Evolutionary conservation across 768 basidiomycete genomes (phyloP), one percentile per base, ranked within the genome.

Genomic region (Russula foetens): DNA sequence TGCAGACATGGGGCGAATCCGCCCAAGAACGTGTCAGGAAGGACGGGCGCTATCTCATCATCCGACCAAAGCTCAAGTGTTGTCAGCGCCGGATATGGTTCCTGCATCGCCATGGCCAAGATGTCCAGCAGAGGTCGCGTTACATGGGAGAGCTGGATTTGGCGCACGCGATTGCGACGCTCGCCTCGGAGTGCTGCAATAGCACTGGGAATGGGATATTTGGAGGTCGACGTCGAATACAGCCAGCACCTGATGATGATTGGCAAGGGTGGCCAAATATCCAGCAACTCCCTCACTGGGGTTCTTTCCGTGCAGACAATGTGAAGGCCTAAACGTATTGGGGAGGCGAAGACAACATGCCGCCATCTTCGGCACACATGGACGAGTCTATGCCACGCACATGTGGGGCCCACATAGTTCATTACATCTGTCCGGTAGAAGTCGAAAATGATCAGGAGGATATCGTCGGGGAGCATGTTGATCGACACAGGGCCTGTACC

Each of bases 331-430:
- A 60, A 31, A 38, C 59, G 59, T 3, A 11, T 47, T 21, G 46
- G 47, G 0, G 53, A 60, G 11, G 46, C 21, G 21, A 60, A 49
- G 8, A 60, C 19, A 19, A 60, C 4, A 17, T 3, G 4, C 8
- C 59, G 38, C 59, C 59, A 60, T 44, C 53, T 48, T 41, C 21
- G 38, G n/a, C 35, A 48, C 6, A 59, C 52, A 17, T 59, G 59
- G 3, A 21, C 38, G 26, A 59, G 39, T 23, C 7, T 19, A 9
- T 26, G 28, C 59, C 59, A 60, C 24, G 21, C 17, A 44, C 49
- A 48, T 1, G 52, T 15, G n/a, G 17, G 11, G 8, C 15, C 24
- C 24, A 44, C 9, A 7, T 47, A 3, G 7, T 41, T 14, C 21
- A 1, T 24, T 3, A 7, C 7, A 2, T 19, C 38, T 3, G 17